These are phyloP conservation scores for Gossypium laxum DNA, from an alignment of 441 rosid species.

Conservation along the genomic window DNA sequence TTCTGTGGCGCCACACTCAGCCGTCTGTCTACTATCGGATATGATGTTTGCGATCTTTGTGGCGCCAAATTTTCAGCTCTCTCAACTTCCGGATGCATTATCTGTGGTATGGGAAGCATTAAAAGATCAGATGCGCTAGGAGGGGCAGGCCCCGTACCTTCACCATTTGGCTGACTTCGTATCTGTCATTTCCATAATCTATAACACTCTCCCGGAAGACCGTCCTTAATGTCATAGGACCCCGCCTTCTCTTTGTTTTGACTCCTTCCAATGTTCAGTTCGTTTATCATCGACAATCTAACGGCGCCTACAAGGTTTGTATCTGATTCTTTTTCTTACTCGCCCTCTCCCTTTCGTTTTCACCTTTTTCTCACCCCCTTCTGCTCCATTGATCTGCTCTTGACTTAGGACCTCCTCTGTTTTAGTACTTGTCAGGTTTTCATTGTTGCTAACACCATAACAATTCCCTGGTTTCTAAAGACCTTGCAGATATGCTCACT, in stretches of 20 bases:
- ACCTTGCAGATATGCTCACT: background rate
- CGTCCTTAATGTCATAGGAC: background rate
- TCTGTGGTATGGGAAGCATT: slow-evolving; percentile 95
- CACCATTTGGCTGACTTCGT: slow-evolving; percentile 63
- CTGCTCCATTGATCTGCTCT: slow-evolving; percentile 1
- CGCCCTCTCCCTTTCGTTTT: too few relatives aligned
- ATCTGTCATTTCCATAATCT: background rate
- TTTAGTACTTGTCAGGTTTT: background rate
- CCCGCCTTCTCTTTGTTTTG: background rate
- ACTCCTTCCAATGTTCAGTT: too few relatives aligned
- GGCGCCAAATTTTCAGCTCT: slow-evolving; percentile 93
- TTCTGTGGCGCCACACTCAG: slow-evolving; percentile 92
- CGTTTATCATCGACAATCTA: background rate
- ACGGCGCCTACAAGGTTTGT: slow-evolving; percentile 15
- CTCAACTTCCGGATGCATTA: slow-evolving; percentile 81
- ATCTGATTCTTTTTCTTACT: background rate
- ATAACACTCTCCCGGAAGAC: background rate
- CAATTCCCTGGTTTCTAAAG: background rate
- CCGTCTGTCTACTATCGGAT: slow-evolving; percentile 88
- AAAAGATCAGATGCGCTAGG: slow-evolving; percentile 79
- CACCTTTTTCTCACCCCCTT: too few relatives aligned
- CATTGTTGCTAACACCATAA: background rate
- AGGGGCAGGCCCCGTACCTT: slow-evolving; percentile 59
- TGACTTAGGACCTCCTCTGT: background rate
- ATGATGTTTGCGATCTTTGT: slow-evolving; percentile 91